Evolutionary conservation across 129 eudicot species (phyloP).

Genomic region (Centaurea solstitialis): DNA sequence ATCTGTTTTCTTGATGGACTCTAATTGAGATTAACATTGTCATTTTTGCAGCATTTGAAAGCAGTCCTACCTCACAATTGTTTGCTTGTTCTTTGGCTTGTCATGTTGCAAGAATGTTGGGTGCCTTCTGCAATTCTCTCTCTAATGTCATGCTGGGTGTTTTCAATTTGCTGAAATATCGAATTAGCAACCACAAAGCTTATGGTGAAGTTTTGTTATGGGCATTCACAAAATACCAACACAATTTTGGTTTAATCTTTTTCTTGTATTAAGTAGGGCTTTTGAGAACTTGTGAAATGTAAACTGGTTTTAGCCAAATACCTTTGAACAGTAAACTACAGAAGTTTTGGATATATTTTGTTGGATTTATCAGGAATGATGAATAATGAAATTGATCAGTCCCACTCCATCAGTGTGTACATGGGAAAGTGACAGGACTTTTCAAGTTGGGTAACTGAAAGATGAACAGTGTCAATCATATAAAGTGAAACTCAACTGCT

Average conservation of each 20-base stretch:
- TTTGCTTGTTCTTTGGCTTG: neutral
- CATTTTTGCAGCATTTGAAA: conserved; percentile 10
- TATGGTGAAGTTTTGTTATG: conserved; percentile 8
- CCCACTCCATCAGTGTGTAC: neutral
- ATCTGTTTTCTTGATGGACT: neutral
- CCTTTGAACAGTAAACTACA: neutral
- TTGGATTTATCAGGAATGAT: conserved; percentile 4
- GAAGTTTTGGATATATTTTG: conserved; percentile 9
- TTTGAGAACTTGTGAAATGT: conserved; percentile 13
- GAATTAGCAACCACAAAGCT: neutral
- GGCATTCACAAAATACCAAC: neutral
- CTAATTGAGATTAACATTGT: conserved; percentile 3
- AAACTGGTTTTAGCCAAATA: neutral
- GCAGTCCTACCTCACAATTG: conserved; percentile 19
- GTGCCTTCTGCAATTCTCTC: neutral
- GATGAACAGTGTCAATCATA: neutral
- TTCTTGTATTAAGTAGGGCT: neutral
- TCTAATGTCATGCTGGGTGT: neutral
- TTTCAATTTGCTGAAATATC: neutral
- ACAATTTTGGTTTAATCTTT: neutral
- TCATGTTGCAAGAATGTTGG: conserved; percentile 6
- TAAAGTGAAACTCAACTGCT: neutral
- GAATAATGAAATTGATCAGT: neutral
- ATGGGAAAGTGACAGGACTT: conserved; percentile 10
- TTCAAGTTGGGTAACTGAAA: conserved; percentile 12